Evolutionary conservation across 2,329 filamentous ascomycete genomes (phyloP), one percentile per base, ranked within the genome.

Genomic region (Incumbomyces delicatus): DNA sequence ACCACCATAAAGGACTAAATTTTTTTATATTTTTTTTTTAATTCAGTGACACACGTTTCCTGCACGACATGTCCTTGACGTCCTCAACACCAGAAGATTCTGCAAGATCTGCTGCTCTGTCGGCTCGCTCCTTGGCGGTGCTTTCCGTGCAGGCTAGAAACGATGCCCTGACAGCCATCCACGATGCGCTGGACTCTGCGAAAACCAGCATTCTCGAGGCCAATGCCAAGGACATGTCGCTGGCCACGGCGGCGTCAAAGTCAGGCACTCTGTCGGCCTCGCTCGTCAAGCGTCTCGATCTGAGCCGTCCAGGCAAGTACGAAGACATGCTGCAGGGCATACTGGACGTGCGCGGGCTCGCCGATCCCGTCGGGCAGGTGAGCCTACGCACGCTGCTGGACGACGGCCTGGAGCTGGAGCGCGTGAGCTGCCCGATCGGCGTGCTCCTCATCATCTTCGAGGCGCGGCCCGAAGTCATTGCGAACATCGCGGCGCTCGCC

Each of bases 391-490:
- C 88, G 37, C 77, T 82, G 48, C 76, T 98, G 10, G 92, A 96
- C 64, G 85, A 95, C 57, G 84, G 82, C 44, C 76, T 98, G 44
- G 75, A 83, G 44, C 76, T 98, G 50, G 87, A 95, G 62, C 81
- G 89, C 52, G 85, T 95, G 39, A 88, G 87, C 34, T 95, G 87
- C 63, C 92, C 92, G 5, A 96, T 98, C 57, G 92, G 92, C 50
- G 89, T 96, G n/a, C 78, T 98, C 35, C 77, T 98, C 56, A 92
- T 98, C 67, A 96, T 98, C 61, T 98, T 98, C 62, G 92, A 98
- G 69, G 92, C 92, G 31, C 84, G 92, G 6, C 92, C 92, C 6
- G 92, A 98, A 68, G 92, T 98, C 54, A 95, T 98, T 61, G 92
- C 90, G 61, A 98, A 98, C 66, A 96, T 98, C 61, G 88, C 92